Base-by-base conservation (phyloP, 2,329 filamentous ascomycete genomes). In the Colletotrichum tamarilloi region DNA sequence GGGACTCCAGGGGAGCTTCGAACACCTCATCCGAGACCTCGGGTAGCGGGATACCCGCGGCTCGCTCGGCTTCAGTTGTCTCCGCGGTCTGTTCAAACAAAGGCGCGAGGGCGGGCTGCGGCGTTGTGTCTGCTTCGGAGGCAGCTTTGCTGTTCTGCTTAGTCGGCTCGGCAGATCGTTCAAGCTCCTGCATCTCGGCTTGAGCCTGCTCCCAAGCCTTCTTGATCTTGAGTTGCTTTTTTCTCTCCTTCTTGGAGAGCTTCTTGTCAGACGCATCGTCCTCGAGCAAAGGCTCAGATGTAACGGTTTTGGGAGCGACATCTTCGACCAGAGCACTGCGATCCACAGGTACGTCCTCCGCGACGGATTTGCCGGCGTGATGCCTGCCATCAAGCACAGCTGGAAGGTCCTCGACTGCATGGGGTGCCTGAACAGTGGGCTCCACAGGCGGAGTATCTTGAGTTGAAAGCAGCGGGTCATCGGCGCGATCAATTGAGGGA, bases 161-260 rank as follows among this genome's bases (percentile, higher is more conserved):
- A 24, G 35, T 24, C 8, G 65, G 14, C n/a, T 72, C 65, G 19
- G 62, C 22, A 11, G 67, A 55, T 53, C 64, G 62, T 26, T 64
- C 73, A 60, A 70, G 76, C 70, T 76, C 32, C 19, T 30, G 62
- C 62, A 42, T 56, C 62, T 65, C 49, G 4, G 62, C 32, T 32
- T 65, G 62, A 9, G 62, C 52, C 52, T 65, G 62, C 62, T 65
- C 62, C 49, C 62, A 56, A 28, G 62, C 62, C 64, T 77, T 77
- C 59, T 77, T 77, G 24, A 73, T 53, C 46, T 63, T 63, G 14
- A 53, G 46, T 30, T 53, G 67, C 67, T 79, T 79, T 72, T 79
- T 78, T 71, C 75, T 77, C 28, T 79, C 72, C 66, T 79, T 79
- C 71, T 79, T 78, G 28, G 71, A 72, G 6, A 68, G 59, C 46